Evolutionary conservation across 2,329 filamentous ascomycete species (phyloP).

Genomic region (Claviceps pusilla): DNA sequence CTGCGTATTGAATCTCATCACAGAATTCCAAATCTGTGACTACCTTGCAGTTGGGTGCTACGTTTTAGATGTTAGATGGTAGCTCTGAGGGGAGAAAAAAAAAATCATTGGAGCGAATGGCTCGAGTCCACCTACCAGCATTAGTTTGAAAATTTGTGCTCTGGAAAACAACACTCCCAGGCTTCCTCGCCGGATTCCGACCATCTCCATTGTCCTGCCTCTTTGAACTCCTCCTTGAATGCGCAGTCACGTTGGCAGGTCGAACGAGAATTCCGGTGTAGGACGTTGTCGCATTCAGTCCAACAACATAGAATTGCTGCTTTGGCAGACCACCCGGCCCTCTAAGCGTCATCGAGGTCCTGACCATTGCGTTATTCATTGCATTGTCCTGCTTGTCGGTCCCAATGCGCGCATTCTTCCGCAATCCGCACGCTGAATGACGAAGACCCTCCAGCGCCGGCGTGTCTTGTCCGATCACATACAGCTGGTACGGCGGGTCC

Average conservation of each 20-base stretch:
- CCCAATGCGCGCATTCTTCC: conserved; percentile 47
- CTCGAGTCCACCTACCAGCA: conserved; percentile 38
- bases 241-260: conserved; percentile 34
- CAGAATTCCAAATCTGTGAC: conserved; percentile 83
- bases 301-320: conserved; percentile 74
- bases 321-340: conserved; percentile 55
- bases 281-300: conserved; percentile 53
- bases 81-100: neutral
- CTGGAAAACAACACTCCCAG: conserved; percentile 63
- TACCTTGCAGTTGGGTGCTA: conserved; percentile 69
- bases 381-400: conserved; percentile 31
- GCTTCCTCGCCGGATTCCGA: conserved; percentile 24
- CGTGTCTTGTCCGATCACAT: conserved; percentile 49
- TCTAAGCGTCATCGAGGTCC: conserved; percentile 52
- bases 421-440: conserved; percentile 70
- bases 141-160: conserved; percentile 65
- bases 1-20: conserved; percentile 75
- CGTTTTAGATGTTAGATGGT: neutral
- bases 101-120: neutral
- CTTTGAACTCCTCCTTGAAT: conserved; percentile 25
- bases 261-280: conserved; percentile 64
- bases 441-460: conserved; percentile 51
- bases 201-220: conserved; percentile 17
- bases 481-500: conserved; percentile 58
- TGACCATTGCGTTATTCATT: conserved; percentile 21